Conservation (phyloP, 495 filamentous ascomycete species). For the Neurospora sp. region DNA sequence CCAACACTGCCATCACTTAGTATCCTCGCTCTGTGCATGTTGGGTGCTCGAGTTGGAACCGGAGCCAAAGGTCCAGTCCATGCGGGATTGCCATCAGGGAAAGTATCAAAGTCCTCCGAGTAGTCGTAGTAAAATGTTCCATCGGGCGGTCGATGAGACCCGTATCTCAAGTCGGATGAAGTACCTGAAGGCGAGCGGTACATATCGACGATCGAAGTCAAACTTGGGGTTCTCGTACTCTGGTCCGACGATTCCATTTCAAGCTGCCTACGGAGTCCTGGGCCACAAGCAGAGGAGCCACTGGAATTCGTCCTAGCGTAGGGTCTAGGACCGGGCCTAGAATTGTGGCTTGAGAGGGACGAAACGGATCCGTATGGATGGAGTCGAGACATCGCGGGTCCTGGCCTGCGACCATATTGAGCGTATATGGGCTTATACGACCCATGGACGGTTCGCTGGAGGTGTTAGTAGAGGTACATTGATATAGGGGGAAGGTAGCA, state of each 20-base stretch:
- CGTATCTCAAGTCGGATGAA: slow-evolving; percentile 1
- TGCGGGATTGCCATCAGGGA: slow-evolving; percentile 2
- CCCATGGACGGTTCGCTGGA: slow-evolving; percentile 32
- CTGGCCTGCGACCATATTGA: slow-evolving; percentile 25
- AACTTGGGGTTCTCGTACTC: slow-evolving; percentile 24
- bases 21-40: slow-evolving; percentile 18
- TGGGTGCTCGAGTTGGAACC: slow-evolving; percentile 22
- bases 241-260: slow-evolving; percentile 10
- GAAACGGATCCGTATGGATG: slow-evolving; percentile 27
- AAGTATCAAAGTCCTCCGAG: slow-evolving; percentile 38
- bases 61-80: slow-evolving; percentile 22
- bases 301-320: slow-evolving; percentile 1
- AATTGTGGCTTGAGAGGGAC: slow-evolving; percentile 21
- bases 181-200: slow-evolving; percentile 21
- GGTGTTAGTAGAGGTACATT: not conserved
- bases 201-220: slow-evolving; percentile 33
- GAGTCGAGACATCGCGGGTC: slow-evolving; percentile 18
- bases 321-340: slow-evolving; percentile 18
- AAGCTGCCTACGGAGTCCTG: slow-evolving; percentile 1
- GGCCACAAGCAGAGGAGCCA: not conserved
- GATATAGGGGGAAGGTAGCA: slow-evolving; percentile 4
- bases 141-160: not conserved
- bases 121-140: slow-evolving; percentile 40
- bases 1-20: slow-evolving; percentile 18
- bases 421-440: slow-evolving; percentile 32